These are phyloP conservation scores for Cornus florida DNA, from an alignment of 148 eudicot species.

Conservation along the genomic window DNA sequence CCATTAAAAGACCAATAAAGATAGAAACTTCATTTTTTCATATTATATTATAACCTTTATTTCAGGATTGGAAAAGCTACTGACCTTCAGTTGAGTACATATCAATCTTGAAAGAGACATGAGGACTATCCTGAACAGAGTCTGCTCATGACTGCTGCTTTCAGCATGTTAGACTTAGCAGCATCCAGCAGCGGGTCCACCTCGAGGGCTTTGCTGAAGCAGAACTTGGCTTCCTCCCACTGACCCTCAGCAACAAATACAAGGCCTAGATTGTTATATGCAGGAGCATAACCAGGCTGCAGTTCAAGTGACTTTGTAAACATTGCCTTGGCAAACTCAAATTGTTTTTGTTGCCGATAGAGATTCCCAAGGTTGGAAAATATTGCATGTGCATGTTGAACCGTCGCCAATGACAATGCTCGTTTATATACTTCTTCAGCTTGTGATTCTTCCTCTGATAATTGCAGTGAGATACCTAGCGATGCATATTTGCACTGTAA, in stretches of 20 bases:
- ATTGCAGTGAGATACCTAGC: conserved; percentile 80
- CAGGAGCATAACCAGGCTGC: conserved; percentile 94
- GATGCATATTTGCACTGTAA: background rate
- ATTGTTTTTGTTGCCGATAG: conserved; percentile 68
- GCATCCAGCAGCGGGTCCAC: conserved; percentile 91
- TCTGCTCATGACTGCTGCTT: conserved; percentile 63
- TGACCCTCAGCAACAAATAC: conserved; percentile 87
- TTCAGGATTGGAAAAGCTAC: background rate
- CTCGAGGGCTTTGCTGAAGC: conserved; percentile 82
- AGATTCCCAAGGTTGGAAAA: conserved; percentile 87
- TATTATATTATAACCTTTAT: background rate
- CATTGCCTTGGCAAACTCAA: conserved; percentile 85
- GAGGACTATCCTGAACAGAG: conserved; percentile 38
- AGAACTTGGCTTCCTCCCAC: conserved; percentile 87
- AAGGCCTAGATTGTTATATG: conserved; percentile 94
- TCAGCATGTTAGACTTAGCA: conserved; percentile 86
- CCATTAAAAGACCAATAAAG: background rate
- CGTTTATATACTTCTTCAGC: conserved; percentile 86
- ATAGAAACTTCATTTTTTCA: background rate
- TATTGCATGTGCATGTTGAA: conserved; percentile 73
- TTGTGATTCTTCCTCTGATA: conserved; percentile 60
- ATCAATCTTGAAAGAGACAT: conserved; percentile 8
- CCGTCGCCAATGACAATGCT: conserved; percentile 63
- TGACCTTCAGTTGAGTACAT: background rate
- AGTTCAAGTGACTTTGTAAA: conserved; percentile 78